Percentiles rank a stretch among this genome's conserved stretches.
Conservation (phyloP, 202 grass and related monocot genomes). For the Panicum hallii region DNA sequence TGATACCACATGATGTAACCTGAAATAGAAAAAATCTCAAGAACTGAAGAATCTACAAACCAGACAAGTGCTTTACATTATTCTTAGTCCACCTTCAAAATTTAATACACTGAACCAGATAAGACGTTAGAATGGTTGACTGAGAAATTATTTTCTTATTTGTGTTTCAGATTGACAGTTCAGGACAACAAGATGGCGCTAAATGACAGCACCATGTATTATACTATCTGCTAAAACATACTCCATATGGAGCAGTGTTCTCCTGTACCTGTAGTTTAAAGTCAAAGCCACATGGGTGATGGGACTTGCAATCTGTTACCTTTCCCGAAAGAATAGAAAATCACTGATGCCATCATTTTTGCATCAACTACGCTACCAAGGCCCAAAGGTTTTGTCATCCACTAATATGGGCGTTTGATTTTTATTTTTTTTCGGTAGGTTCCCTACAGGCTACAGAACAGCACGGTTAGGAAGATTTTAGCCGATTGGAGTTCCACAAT, state of each 20-base stretch:
- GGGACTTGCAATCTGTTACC: constrained; percentile 6
- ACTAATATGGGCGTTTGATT: neutral
- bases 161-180: constrained; percentile 19
- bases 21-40: neutral
- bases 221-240: constrained; percentile 24
- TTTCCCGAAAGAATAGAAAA: constrained; percentile 10
- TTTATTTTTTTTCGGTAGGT: neutral
- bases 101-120: neutral
- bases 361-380: neutral
- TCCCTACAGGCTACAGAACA: neutral
- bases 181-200: constrained; percentile 18
- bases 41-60: constrained; percentile 31
- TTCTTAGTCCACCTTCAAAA: constrained; percentile 10
- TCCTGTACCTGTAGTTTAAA: constrained; percentile 3
- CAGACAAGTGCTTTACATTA: constrained; percentile 15
- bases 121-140: constrained; percentile 7
- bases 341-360: neutral
- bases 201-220: constrained; percentile 1
- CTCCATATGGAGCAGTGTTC: constrained; percentile 1
- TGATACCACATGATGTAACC: constrained; percentile 18
- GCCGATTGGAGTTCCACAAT: neutral
- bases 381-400: neutral
- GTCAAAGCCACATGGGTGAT: constrained; percentile 41
- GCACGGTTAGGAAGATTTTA: neutral
- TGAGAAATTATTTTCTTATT: constrained; percentile 16